Evolutionary conservation across 2,329 filamentous ascomycete genomes (phyloP), one percentile per base, ranked within the genome.

Genomic region (Aspergillus aculeatus): DNA sequence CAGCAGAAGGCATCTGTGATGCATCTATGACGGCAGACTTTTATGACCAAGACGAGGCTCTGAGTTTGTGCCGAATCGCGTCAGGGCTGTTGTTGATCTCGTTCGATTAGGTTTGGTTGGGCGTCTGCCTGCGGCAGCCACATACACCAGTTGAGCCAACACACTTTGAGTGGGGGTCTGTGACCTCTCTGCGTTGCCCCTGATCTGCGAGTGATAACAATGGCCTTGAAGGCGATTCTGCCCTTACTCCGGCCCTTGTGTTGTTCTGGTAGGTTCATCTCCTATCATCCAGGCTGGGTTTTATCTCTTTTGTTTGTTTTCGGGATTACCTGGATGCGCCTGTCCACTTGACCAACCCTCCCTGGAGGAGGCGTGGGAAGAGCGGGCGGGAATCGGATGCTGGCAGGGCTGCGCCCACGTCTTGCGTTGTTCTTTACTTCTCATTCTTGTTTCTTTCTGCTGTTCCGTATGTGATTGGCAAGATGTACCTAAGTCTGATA

Each of bases 201-300:
- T 12, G 38, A 19, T 44, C 16, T 16, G 38, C 38, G 38, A 44
- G 38, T 16, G 38, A 16, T 7, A 19, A 19, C 14, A 19, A 19
- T 16, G 16, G 38, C 14, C 38, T 19, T 9, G 38, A 19, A 19
- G 38, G 5, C 49, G 49, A 31, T 52, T 47, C 54, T 19, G 23
- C 31, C 29, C 48, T 11, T 38, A n/a, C 41, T 31, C 44, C 26
- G 38, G 23, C n/a, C 19, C 26, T 12, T 59, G 54, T 50, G 56
- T 59, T 60, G 60, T 66, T 47, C 65, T 35, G 56, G 63, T 83
- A 82, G 82, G 80, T 60, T 82, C 81, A 83, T 83, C 81, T 75
- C 78, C 82, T 83, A 83, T 78, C 70, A 76, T 81, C 78, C 76
- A 75, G 76, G 80, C 79, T 80, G 76, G 78, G 59, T 70, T 71